Evolutionary conservation across 352 stramenopile genomes (phyloP).

Genomic region (Porosira glacialis): DNA sequence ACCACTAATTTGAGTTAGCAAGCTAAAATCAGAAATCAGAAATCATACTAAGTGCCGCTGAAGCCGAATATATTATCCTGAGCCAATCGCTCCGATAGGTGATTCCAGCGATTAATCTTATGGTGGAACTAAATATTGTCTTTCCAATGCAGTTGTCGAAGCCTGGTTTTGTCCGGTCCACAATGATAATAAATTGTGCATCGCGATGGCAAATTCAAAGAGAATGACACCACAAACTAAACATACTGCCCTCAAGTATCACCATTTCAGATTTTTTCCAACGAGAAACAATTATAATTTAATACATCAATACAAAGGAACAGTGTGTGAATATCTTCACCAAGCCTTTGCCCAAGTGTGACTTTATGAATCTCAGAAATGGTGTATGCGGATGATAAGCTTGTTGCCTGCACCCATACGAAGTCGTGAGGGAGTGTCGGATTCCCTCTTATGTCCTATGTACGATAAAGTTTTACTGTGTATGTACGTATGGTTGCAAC

Average conservation of each 20-base stretch:
- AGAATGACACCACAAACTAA: slow-evolving; percentile 22
- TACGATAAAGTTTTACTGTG: too few species aligned
- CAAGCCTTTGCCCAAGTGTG: background rate
- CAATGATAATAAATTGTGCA: slow-evolving; percentile 37
- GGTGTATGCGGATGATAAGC: too few species aligned
- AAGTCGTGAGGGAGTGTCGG: too few species aligned
- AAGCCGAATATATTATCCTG: slow-evolving; percentile 48
- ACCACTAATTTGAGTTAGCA: background rate
- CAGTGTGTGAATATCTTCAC: background rate
- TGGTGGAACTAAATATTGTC: slow-evolving; percentile 16
- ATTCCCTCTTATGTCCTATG: too few species aligned
- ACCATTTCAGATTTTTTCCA: slow-evolving; percentile 36
- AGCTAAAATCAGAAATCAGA: background rate
- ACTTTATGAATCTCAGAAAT: too few species aligned
- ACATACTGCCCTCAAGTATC: slow-evolving; percentile 23
- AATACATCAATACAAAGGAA: background rate
- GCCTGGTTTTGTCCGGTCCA: slow-evolving; percentile 33
- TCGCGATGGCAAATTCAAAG: slow-evolving; percentile 23
- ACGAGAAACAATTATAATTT: background rate
- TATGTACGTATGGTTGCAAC: too few species aligned
- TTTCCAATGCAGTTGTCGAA: slow-evolving; percentile 6
- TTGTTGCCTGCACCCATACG: too few species aligned
- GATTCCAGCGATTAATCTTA: slow-evolving; percentile 24
- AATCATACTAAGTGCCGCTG: slow-evolving; percentile 29
- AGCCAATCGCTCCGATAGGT: slow-evolving; percentile 20